Evolutionary conservation across 768 basidiomycete genomes (phyloP).

Genomic region (Mycena crocata): DNA sequence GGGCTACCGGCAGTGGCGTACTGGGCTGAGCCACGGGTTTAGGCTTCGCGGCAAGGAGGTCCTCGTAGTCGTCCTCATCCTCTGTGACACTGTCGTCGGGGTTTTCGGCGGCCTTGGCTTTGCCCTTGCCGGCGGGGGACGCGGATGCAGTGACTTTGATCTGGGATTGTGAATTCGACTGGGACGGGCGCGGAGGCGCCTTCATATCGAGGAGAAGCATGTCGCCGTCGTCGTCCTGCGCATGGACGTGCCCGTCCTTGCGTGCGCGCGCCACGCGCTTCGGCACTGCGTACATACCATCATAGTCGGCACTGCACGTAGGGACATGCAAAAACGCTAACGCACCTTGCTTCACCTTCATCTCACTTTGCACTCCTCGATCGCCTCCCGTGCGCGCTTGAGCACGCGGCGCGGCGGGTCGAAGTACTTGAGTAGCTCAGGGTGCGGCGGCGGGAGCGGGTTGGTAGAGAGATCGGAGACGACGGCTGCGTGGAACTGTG

Average conservation of each 20-base stretch:
- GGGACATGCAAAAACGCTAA: background rate
- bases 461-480: slow-evolving; percentile 77
- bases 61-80: slow-evolving; percentile 53
- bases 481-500: slow-evolving; percentile 89
- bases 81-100: slow-evolving; percentile 68
- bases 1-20: slow-evolving; percentile 24
- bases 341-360: slow-evolving; percentile 86
- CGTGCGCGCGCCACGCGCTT: slow-evolving; percentile 68
- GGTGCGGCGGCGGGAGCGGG: slow-evolving; percentile 88
- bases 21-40: too few relatives aligned
- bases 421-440: slow-evolving; percentile 86
- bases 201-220: slow-evolving; percentile 68
- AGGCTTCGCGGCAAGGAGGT: slow-evolving; percentile 29
- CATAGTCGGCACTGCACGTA: background rate
- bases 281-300: slow-evolving; percentile 57
- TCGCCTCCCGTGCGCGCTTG: slow-evolving; percentile 65
- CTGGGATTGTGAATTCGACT: slow-evolving; percentile 32
- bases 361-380: slow-evolving; percentile 71
- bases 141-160: slow-evolving; percentile 26
- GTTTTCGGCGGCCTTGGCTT: slow-evolving; percentile 42
- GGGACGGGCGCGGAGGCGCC: slow-evolving; percentile 29
- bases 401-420: slow-evolving; percentile 77
- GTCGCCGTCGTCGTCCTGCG: slow-evolving; percentile 69
- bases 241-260: slow-evolving; percentile 73
- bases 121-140: slow-evolving; percentile 39